Evolutionary conservation across 2,329 filamentous ascomycete species (phyloP).

Genomic region (Fusarium pilosicola): DNA sequence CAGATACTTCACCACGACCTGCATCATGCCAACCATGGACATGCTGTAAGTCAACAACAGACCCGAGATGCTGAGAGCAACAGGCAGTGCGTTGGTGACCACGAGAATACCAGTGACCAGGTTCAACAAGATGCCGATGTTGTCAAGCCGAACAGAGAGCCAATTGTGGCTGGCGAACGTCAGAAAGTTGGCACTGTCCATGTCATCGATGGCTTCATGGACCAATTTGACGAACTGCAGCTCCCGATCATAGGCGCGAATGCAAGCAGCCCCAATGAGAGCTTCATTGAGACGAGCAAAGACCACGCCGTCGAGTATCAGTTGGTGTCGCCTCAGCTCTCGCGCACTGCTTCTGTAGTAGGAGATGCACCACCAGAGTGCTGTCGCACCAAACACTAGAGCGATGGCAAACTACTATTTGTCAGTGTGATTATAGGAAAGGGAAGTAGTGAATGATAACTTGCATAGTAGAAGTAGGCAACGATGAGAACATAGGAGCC

Average conservation of each 20-base stretch:
- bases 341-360: background rate
- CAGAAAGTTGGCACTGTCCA: background rate
- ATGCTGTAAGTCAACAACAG: background rate
- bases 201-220: background rate
- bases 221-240: background rate
- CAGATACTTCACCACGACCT: background rate
- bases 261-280: background rate
- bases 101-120: background rate
- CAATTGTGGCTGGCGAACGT: background rate
- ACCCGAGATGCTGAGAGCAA: background rate
- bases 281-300: slow-evolving; percentile 1
- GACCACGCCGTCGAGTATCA: background rate
- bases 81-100: background rate
- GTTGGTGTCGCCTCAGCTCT: background rate
- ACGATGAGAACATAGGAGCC: background rate
- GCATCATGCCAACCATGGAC: background rate
- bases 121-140: background rate
- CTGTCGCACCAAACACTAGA: background rate
- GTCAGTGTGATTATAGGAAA: background rate
- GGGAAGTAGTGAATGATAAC: accelerated
- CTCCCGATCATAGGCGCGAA: background rate
- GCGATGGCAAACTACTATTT: background rate
- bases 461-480: background rate
- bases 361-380: background rate
- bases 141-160: background rate